Percentiles rank a stretch among this genome's conserved stretches.
These are phyloP conservation scores for Pseudogymnoascus sp. DNA, from an alignment of 2,329 filamentous ascomycete species.

Conservation along the genomic window DNA sequence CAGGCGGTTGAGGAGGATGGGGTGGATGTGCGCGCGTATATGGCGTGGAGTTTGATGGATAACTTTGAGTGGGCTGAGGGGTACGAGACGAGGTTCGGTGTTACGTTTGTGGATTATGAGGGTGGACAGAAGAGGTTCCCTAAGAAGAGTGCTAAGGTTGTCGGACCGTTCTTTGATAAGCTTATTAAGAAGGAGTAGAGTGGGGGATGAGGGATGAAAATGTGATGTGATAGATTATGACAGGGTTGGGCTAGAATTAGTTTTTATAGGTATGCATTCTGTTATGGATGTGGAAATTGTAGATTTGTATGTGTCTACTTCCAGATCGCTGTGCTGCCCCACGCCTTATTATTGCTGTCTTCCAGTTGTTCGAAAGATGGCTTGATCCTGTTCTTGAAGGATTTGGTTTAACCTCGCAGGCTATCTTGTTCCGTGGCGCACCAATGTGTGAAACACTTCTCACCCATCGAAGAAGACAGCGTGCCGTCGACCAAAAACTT, in stretches of 20 bases:
- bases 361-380: neutral
- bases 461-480: neutral
- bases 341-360: neutral
- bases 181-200: constrained; percentile 54
- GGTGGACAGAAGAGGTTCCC: constrained; percentile 70
- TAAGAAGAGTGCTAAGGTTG: constrained; percentile 72
- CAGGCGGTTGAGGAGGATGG: constrained; percentile 62
- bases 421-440: neutral
- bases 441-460: too few species aligned
- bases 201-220: neutral
- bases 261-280: neutral
- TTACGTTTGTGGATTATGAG: constrained; percentile 74
- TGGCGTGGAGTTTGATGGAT: constrained; percentile 83
- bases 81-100: constrained; percentile 78
- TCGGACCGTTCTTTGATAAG: constrained; percentile 62
- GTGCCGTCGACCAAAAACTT: neutral
- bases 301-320: neutral
- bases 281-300: neutral
- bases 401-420: neutral
- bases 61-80: constrained; percentile 56
- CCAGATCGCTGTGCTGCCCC: neutral
- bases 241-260: neutral
- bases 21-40: constrained; percentile 71
- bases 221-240: neutral
- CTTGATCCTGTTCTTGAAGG: neutral